These are phyloP conservation scores for Candida sp. DNA, from an alignment of 1,139 yeast genomes.

Conservation along the genomic window DNA sequence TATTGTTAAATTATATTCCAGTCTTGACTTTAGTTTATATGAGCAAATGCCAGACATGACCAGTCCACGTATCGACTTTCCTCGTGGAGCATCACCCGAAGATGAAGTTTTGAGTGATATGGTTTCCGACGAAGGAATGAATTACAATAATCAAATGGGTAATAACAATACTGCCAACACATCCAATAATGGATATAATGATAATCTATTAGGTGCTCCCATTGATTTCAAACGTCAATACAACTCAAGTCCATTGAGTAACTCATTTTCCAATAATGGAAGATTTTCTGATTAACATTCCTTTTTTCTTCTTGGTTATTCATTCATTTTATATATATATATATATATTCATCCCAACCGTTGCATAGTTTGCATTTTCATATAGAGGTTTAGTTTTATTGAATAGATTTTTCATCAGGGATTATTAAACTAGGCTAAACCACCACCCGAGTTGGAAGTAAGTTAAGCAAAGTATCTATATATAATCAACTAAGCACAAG, in stretches of 20 bases:
- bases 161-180: neutral
- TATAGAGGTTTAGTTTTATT: no score
- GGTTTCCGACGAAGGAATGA: constrained; percentile 7
- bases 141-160: neutral
- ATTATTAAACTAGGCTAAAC: no score
- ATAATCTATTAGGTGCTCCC: constrained; percentile 9
- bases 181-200: neutral
- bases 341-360: no score
- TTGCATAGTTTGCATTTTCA: no score
- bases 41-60: constrained; percentile 8
- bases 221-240: constrained; percentile 6
- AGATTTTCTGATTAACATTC: neutral
- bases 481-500: no score
- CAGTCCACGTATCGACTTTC: constrained; percentile 15
- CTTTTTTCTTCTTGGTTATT: no score
- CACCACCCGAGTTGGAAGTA: no score
- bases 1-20: constrained; percentile 26
- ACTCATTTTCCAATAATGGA: neutral
- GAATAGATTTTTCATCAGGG: no score
- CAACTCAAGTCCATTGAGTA: constrained; percentile 3
- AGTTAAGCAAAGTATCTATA: no score
- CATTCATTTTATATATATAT: no score
- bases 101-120: constrained; percentile 7
- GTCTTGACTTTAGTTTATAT: constrained; percentile 20
- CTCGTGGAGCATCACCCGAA: constrained; percentile 6